Evolutionary conservation across 441 rosid genomes (phyloP), one percentile per base, ranked within the genome.

Genomic region (Jatropha podagrica): DNA sequence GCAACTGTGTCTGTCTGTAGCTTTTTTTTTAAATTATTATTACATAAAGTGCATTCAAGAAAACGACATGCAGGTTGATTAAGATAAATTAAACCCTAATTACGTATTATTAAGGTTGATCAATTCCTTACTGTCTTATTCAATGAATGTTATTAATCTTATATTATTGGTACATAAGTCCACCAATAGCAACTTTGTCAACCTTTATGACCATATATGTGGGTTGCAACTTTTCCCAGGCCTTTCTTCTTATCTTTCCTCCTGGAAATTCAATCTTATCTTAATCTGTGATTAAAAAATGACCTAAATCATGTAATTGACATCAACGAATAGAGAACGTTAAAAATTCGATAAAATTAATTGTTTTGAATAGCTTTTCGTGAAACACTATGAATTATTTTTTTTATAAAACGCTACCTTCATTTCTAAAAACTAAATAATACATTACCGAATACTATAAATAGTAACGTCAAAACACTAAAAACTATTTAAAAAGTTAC

Each of bases 101-200:
- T 37, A 37, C 44, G 27, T 15, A 44, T 58, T 72, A 62, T 64
- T 74, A 58, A 74, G 58, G 61, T 76, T 37, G 49, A 60, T 74
- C 69, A 44, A 69, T 62, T 69, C 65, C 63, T 81, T 56, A 74
- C 61, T 42, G 72, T 84, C 78, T 41, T 74, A 72, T 46, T 83
- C 84, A 68, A 52, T 65, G 68, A 71, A 76, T 71, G 67, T 44
- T 48, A 48, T 18, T 5, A 11, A 9, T 32, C 37, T 59, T 64
- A 18, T 52, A 73, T 55, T 27, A 70, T 72, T 42, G n/a, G 61
- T 48, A 73, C 6, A 27, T 51, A 67, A 76, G 74, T 78, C 79
- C 58, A 78, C 80, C 52, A 71, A 69, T 66, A 18, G 62, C 77
- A 58, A 64, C 63, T 79, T 86, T 83, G 82, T 86, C 89, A 86